These are phyloP conservation scores for Lepidium aucheri DNA, from an alignment of 345 rosid genomes.

Conservation along the genomic window DNA sequence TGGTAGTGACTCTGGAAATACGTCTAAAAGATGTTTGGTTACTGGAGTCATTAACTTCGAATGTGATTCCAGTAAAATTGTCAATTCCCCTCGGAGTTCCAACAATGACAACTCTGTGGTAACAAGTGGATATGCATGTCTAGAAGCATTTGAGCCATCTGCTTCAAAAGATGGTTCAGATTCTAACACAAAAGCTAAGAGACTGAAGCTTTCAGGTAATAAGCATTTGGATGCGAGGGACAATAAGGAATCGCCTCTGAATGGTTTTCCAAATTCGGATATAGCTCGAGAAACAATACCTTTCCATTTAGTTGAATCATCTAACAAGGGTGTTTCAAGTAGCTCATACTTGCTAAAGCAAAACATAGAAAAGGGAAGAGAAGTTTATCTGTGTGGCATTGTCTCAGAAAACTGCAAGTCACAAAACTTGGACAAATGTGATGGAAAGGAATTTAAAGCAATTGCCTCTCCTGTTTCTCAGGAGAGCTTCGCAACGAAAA, in stretches of 20 bases:
- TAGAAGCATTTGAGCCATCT: constrained; percentile 29
- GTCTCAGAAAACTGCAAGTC: constrained; percentile 26
- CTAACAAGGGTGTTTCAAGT: constrained; percentile 47
- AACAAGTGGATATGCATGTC: constrained; percentile 41
- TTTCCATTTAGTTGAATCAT: constrained; percentile 56
- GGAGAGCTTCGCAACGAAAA: constrained; percentile 54
- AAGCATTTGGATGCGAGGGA: constrained; percentile 18
- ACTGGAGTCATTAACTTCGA: constrained; percentile 43
- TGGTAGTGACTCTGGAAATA: constrained; percentile 30
- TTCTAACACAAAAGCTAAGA: constrained; percentile 31
- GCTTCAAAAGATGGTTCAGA: constrained; percentile 29
- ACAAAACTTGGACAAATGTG: constrained; percentile 13
- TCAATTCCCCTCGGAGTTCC: constrained; percentile 34
- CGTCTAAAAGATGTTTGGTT: constrained; percentile 39
- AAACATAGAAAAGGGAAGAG: constrained; percentile 22
- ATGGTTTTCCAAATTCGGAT: constrained; percentile 23
- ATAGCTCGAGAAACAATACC: constrained; percentile 23
- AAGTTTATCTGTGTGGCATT: constrained; percentile 19
- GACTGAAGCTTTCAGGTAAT: constrained; percentile 37
- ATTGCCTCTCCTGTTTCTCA: constrained; percentile 70
- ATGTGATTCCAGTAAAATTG: constrained; percentile 34
- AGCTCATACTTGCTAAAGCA: constrained; percentile 48
- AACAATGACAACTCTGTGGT: constrained; percentile 55
- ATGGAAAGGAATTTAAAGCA: constrained; percentile 41
- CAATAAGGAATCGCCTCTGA: constrained; percentile 15